Percentiles rank a stretch among this genome's conserved stretches.
Evolutionary conservation across 2,329 filamentous ascomycete species (phyloP).

Genomic region (Colletotrichum destructivum): DNA sequence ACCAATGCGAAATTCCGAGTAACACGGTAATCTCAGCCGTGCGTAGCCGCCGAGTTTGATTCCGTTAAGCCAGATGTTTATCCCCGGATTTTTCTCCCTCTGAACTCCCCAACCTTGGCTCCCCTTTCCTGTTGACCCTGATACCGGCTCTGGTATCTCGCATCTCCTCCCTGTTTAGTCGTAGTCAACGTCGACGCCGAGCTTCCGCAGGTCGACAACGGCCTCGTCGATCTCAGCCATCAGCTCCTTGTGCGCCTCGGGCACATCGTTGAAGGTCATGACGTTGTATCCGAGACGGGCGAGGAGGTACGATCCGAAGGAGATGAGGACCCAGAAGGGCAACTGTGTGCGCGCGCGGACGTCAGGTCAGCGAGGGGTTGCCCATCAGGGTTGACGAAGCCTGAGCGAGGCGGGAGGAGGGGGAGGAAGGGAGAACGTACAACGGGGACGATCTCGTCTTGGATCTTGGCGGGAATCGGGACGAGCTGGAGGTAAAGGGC

Average conservation of each 20-base stretch:
- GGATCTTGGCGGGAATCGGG: slow-evolving; percentile 82
- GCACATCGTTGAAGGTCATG: slow-evolving; percentile 96
- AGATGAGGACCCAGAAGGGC: slow-evolving; percentile 92
- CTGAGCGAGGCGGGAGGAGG: neutral
- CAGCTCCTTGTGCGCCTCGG: slow-evolving; percentile 89
- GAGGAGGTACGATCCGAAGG: slow-evolving; percentile 92
- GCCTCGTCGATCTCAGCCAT: slow-evolving; percentile 87
- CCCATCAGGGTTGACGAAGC: neutral
- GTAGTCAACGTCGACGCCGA: slow-evolving; percentile 85
- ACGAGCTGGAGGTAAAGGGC: slow-evolving; percentile 87
- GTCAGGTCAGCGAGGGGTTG: slow-evolving; percentile 25
- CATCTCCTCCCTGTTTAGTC: slow-evolving; percentile 40
- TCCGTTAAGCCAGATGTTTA: neutral
- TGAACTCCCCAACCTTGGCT: neutral
- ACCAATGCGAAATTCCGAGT: neutral
- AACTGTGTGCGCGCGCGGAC: slow-evolving; percentile 69
- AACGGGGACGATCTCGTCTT: slow-evolving; percentile 89
- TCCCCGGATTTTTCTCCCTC: neutral
- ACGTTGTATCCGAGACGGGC: slow-evolving; percentile 94
- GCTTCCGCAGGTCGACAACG: slow-evolving; percentile 78
- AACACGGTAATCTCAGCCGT: neutral
- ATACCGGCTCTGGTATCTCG: neutral
- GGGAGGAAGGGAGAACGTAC: slow-evolving; percentile 68
- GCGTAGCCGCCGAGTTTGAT: slow-evolving; percentile 1
- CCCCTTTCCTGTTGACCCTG: neutral